A percentile compares a stretch with the other conserved stretches of the same genome.
Conservation (phyloP, 441 rosid genomes). For the Mallotus japonicus region DNA sequence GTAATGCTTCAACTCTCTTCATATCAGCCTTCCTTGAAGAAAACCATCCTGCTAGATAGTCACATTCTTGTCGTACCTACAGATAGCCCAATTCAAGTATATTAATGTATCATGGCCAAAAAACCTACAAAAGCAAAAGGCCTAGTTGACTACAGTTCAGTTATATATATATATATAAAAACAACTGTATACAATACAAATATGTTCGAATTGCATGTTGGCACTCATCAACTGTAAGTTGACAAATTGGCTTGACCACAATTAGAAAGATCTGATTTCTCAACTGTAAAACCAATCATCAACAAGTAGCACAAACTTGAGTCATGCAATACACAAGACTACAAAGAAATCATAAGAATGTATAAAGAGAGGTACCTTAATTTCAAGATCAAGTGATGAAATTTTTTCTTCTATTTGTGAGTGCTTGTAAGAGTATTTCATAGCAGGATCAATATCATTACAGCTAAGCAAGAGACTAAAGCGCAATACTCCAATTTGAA, state of each 20-base stretch:
- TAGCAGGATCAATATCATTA: constrained; percentile 78
- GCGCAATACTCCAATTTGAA: constrained; percentile 73
- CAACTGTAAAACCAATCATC: background rate
- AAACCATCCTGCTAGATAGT: constrained; percentile 65
- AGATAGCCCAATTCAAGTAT: background rate
- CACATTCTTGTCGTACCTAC: constrained; percentile 83
- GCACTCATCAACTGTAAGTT: background rate
- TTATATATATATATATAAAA: too few species aligned
- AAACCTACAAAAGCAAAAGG: background rate
- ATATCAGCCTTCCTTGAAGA: constrained; percentile 45
- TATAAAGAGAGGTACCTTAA: constrained; percentile 43
- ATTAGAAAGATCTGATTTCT: background rate
- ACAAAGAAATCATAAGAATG: background rate
- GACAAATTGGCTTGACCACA: background rate
- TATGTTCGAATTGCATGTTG: background rate
- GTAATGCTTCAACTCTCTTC: constrained; percentile 39
- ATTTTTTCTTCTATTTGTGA: constrained; percentile 56
- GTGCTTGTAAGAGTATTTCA: constrained; percentile 69
- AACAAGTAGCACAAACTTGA: too few species aligned
- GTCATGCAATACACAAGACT: background rate
- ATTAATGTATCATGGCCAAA: background rate
- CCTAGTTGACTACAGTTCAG: background rate
- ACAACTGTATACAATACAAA: background rate
- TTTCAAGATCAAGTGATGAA: constrained; percentile 63
- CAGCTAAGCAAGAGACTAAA: constrained; percentile 63